Conservation (phyloP, 768 basidiomycete genomes). For the Lyophyllum decastes region DNA sequence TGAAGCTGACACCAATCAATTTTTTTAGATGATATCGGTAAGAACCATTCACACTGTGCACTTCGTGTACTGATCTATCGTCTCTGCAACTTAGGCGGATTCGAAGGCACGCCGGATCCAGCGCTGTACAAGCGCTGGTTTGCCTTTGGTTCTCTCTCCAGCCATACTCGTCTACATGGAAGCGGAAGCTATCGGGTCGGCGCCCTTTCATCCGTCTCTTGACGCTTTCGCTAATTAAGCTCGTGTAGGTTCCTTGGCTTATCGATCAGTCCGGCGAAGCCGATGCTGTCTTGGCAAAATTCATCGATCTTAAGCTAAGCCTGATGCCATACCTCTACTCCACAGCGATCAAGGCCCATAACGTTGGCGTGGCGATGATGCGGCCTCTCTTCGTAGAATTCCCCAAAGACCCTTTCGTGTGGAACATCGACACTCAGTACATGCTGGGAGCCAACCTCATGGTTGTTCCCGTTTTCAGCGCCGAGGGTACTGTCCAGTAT, state of each 20-base stretch:
- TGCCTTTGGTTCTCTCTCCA: constrained; percentile 38
- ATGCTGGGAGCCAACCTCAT: constrained; percentile 32
- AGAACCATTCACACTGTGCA: constrained; percentile 19
- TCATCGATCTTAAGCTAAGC: constrained; percentile 42
- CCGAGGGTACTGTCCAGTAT: constrained; percentile 26
- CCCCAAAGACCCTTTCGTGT: constrained; percentile 29
- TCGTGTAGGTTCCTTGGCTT: constrained; percentile 40
- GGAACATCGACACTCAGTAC: constrained; percentile 34
- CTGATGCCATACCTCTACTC: constrained; percentile 47
- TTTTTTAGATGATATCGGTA: constrained; percentile 41
- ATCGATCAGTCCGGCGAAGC: constrained; percentile 40
- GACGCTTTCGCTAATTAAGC: not conserved
- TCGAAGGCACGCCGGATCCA: constrained; percentile 38
- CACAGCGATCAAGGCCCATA: constrained; percentile 30
- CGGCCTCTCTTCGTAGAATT: constrained; percentile 36
- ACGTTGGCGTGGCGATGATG: constrained; percentile 33
- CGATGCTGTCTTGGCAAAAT: constrained; percentile 35
- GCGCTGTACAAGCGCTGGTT: constrained; percentile 48
- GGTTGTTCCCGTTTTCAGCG: constrained; percentile 32
- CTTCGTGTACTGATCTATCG: not conserved
- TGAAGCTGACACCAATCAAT: not conserved
- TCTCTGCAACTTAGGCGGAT: constrained; percentile 17
- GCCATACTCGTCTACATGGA: constrained; percentile 48
- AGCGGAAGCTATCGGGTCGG: constrained; percentile 46
- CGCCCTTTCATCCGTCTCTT: too few species aligned